Evolutionary conservation across 1,284 basidiomycete species (phyloP).

Genomic region (Cryptococcus sp.): DNA sequence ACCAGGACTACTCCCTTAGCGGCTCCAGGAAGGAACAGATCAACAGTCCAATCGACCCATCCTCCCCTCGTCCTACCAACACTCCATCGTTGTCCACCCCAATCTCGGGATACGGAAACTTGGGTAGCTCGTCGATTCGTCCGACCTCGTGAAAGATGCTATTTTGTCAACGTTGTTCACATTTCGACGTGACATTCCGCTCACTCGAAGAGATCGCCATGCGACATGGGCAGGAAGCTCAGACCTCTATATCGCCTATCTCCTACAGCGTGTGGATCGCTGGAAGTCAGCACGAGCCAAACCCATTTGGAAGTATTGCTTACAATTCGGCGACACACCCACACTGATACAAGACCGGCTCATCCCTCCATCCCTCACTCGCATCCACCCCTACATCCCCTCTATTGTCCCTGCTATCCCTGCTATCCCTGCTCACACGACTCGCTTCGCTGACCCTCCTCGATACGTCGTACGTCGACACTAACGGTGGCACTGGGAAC

Average conservation of each 20-base stretch:
- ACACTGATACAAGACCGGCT: slow-evolving; percentile 41
- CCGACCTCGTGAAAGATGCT: slow-evolving; percentile 47
- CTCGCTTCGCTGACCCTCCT: too few relatives aligned
- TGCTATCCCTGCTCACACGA: neutral
- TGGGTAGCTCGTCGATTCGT: slow-evolving; percentile 41
- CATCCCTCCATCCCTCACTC: slow-evolving; percentile 34
- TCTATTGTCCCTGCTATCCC: neutral
- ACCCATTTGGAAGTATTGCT: slow-evolving; percentile 4
- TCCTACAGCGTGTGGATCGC: slow-evolving; percentile 26
- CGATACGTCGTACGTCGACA: too few relatives aligned
- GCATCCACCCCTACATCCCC: slow-evolving; percentile 19
- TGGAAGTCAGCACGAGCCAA: slow-evolving; percentile 1
- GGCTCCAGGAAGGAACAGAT: slow-evolving; percentile 47
- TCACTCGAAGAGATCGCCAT: slow-evolving; percentile 44
- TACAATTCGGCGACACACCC: slow-evolving; percentile 43
- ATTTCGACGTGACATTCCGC: slow-evolving; percentile 8
- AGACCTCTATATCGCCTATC: slow-evolving; percentile 36
- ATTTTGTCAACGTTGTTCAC: neutral
- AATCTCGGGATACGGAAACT: slow-evolving; percentile 43
- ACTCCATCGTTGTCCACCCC: slow-evolving; percentile 48
- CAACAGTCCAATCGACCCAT: slow-evolving; percentile 42
- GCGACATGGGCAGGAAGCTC: slow-evolving; percentile 33
- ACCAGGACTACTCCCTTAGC: slow-evolving; percentile 6
- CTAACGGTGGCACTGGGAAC: too few relatives aligned
- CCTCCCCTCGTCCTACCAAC: slow-evolving; percentile 36